These are phyloP conservation scores for Lithohypha guttulata DNA, from an alignment of 2,329 filamentous ascomycete genomes.

Conservation along the genomic window DNA sequence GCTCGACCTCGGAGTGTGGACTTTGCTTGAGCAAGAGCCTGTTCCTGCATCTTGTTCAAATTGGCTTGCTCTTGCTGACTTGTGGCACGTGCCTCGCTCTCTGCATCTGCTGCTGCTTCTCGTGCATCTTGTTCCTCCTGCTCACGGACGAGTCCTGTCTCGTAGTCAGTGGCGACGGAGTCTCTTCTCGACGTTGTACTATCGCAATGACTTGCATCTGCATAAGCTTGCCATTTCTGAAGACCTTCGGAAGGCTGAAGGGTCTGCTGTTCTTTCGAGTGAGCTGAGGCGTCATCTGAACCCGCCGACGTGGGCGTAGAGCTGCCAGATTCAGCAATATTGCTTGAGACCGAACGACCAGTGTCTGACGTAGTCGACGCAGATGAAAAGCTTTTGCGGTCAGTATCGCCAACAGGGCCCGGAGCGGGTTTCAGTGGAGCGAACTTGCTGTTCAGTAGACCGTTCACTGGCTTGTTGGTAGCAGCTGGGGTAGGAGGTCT, in stretches of 20 bases:
- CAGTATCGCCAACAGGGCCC: too few relatives aligned
- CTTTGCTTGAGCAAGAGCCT: background rate
- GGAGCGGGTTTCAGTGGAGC: background rate
- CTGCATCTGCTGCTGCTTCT: background rate
- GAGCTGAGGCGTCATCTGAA: background rate
- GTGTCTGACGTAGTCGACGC: background rate
- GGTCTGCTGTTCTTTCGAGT: background rate
- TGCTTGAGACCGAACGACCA: background rate
- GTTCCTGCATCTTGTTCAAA: background rate
- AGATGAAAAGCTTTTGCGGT: too few relatives aligned
- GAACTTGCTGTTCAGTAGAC: conserved; percentile 4
- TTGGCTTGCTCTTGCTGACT: conserved; percentile 1
- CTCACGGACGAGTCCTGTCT: background rate
- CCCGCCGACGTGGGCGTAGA: background rate
- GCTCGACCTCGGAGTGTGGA: background rate
- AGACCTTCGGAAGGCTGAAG: too few relatives aligned
- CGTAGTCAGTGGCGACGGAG: conserved; percentile 1
- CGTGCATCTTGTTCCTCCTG: background rate
- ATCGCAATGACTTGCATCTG: too few relatives aligned
- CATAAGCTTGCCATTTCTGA: too few relatives aligned
- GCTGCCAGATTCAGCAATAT: background rate
- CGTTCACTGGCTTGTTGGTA: background rate
- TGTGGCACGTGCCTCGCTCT: background rate
- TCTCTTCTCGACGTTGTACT: background rate
- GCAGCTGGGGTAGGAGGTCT: background rate